Evolutionary conservation across 306 rosid species (phyloP), one percentile per base, ranked within the genome.

Genomic region (Acacia melanoxylon): DNA sequence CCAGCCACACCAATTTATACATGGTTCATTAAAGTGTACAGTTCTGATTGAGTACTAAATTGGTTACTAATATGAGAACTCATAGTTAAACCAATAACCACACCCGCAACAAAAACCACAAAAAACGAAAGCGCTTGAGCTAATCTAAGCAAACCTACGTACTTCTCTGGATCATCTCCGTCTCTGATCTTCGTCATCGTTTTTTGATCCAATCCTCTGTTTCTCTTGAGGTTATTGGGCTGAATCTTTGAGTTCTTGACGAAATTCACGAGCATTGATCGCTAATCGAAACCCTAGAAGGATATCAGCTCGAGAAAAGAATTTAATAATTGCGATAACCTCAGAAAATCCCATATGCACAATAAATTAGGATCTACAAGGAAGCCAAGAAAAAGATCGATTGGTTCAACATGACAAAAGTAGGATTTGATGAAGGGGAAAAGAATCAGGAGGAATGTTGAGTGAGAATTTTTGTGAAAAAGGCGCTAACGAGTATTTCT

Each of bases 91-190:
- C 98, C 98, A 29, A 95, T 74, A 8, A 95, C 97, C 6, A 92
- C 84, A 8, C 98, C 99, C 0, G 87, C 98, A 0, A 92, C 99
- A 76, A 95, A 93, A 44, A 95, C 97, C 6, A 93, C 85, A 73
- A 95, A 29, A 45, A 85, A 86, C 0, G 98, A 89, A 2, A 95
- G 80, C 40, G 72, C 33, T 73, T 91, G 98, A 3, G 87, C 89
- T 77, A 93, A 88, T 89, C 89, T 84, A 14, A 86, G 85, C 86
- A 92, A 83, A 25, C 94, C 94, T 2, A 14, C 6, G 83, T 90
- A 87, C 85, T 83, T 93, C 42, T 95, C 97, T 19, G 20, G 4
- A n/a, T 89, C 89, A 5, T 83, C 91, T 84, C 42, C 87, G 17
- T 86, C 90, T 31, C 84, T 85, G 35, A 41, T 46, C 80, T 90